phyloP scores from a whole-genome alignment of 805 yeast species.

The Hanseniaspora nectarophila region DNA sequence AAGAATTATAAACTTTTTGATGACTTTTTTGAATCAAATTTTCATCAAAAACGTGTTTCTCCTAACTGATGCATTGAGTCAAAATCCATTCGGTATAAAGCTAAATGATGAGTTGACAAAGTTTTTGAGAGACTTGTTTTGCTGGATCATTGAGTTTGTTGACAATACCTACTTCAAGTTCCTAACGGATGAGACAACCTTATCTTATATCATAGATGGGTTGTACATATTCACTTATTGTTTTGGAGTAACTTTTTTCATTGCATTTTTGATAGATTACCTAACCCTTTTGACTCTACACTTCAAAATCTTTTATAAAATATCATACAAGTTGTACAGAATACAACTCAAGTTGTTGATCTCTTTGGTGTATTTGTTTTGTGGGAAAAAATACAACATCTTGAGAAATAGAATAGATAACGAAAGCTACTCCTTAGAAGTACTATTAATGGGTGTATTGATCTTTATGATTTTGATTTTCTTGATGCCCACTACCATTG shows the following conservation, averaged over 20 bases:
- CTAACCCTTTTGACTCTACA: constrained; percentile 55
- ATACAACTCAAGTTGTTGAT: constrained; percentile 58
- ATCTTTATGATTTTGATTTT: constrained; percentile 69
- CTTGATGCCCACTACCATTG: constrained; percentile 74
- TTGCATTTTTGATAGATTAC: constrained; percentile 57
- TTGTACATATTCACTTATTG: constrained; percentile 33
- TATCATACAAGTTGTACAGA: constrained; percentile 65
- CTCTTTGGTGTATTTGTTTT: constrained; percentile 70
- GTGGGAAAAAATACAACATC: constrained; percentile 80
- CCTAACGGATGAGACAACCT: constrained; percentile 25
- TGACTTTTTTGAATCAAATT: constrained; percentile 17
- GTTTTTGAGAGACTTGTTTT: constrained; percentile 73
- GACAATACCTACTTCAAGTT: constrained; percentile 22
- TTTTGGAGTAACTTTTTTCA: constrained; percentile 57
- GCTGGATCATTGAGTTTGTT: constrained; percentile 78
- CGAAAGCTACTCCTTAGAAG: constrained; percentile 74
- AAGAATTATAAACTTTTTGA: constrained; percentile 31
- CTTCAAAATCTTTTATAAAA: constrained; percentile 60
- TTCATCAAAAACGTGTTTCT: constrained; percentile 35
- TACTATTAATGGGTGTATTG: constrained; percentile 75
- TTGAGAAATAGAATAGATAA: constrained; percentile 77
- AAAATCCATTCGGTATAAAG: constrained; percentile 89
- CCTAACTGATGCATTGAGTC: constrained; percentile 61
- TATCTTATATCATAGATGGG: constrained; percentile 21
- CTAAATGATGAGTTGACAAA: constrained; percentile 73